Percentiles rank a stretch among this genome's conserved stretches.
Conservation (phyloP, 2,329 filamentous ascomycete species). For the Verticillium albo-atrum region DNA sequence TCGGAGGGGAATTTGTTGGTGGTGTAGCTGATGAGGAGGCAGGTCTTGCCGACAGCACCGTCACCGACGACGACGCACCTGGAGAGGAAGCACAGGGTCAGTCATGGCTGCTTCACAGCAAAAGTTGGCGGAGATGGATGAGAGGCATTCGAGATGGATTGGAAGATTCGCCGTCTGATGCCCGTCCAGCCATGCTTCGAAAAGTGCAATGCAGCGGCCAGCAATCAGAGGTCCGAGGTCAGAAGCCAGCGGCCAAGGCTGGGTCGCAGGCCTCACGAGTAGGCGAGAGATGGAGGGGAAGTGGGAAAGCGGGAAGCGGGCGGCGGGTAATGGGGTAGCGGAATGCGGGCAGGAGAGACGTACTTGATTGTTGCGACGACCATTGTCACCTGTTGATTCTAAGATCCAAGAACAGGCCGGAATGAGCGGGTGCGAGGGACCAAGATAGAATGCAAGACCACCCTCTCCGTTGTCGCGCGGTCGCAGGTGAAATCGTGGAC, state of each 20-base stretch:
- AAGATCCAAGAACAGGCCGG: not conserved
- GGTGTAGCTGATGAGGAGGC: slow-evolving; percentile 97
- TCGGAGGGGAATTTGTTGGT: slow-evolving; percentile 99
- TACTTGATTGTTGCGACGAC: slow-evolving; percentile 64
- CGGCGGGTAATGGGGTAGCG: slow-evolving; percentile 9
- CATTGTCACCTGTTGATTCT: slow-evolving; percentile 33
- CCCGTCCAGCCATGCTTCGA: not conserved
- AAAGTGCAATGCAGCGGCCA: slow-evolving; percentile 1
- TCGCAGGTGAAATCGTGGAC: not conserved
- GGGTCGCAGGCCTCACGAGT: not conserved
- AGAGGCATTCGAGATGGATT: not conserved
- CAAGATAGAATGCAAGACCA: not conserved
- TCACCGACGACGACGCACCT: slow-evolving; percentile 99
- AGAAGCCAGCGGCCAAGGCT: not conserved
- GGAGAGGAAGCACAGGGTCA: not conserved
- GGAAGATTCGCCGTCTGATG: not conserved
- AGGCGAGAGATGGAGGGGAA: slow-evolving; percentile 6
- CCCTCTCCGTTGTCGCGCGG: not conserved
- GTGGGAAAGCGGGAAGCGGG: slow-evolving; percentile 4
- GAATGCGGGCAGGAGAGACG: slow-evolving; percentile 25
- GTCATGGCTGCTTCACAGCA: not conserved
- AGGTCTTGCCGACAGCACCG: slow-evolving; percentile 99
- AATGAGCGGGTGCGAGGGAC: not conserved
- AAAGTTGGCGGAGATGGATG: not conserved
- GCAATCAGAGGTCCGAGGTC: not conserved